Base-by-base conservation (phyloP, 2,329 filamentous ascomycete species). In the Periconia macrospinosa region DNA sequence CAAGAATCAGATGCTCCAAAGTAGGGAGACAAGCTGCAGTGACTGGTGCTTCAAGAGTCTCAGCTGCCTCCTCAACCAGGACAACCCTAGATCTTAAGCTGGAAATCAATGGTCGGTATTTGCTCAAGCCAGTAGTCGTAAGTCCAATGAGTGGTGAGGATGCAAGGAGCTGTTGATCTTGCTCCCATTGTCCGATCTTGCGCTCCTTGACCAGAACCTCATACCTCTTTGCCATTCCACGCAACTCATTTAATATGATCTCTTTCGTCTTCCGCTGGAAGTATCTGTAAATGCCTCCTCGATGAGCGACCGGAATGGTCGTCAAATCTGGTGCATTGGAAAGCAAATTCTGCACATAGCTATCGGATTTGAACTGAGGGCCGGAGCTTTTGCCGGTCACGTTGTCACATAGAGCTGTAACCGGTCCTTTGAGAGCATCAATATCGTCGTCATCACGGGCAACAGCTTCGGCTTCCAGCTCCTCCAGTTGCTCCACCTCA, bases 71-170 rank as follows among this genome's bases (percentile, higher is more conserved):
- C 76, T 94, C 89, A 46, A 95, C 86, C 37, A 95, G 75, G 14
- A 93, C 79, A 3, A 90, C 79, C 20, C 79, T 83, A 0, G 91
- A 89, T 27, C 82, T 78, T 5, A 93, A 68, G 1, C 83, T 83
- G 1, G 86, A 79, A 19, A 95, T 77, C 2, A 93, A 77, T 1
- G 82, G 83, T 3, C 90, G 85, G 56, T 94, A 93, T 62, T 95
- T 95, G 71, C 86, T 87, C 9, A 95, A 69, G 1, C 91, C 90
- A 0, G 91, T 95, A 0, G 89, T 92, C 0, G 91, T 96, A 78
- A 87, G 9, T 18, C 86, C 86, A 48, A 88, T 80, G 23, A 88
- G 68, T 51, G 79, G 83, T 6, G 82, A 76, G 3, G 60, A 48
- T 47, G 57, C 52, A 18, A 70, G 57, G 5, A 70, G 47, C 47